Percentiles rank a stretch among this genome's conserved stretches.
Conservation (phyloP, 1,284 basidiomycete species). For the Uromyces viciae-fabae region DNA sequence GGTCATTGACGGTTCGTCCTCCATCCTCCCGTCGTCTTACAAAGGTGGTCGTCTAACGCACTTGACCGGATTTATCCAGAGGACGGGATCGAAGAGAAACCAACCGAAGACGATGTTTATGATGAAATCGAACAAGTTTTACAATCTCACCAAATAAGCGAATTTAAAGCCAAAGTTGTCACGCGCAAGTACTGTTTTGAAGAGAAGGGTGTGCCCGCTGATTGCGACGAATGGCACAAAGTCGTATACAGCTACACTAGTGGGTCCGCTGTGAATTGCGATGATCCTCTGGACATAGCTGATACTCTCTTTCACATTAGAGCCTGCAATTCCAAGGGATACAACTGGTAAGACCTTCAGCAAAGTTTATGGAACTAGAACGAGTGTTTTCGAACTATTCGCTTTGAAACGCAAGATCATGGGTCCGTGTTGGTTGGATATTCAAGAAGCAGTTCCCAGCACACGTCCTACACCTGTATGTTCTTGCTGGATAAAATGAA, state of each 20-base stretch:
- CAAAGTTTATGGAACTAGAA: slow-evolving; percentile 86
- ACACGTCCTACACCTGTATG: slow-evolving; percentile 51
- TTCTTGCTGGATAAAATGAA: slow-evolving; percentile 63
- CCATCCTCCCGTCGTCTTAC: not conserved
- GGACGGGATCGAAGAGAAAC: slow-evolving; percentile 49
- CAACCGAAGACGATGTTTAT: slow-evolving; percentile 65
- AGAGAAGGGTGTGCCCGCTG: slow-evolving; percentile 72
- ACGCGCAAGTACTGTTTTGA: slow-evolving; percentile 91
- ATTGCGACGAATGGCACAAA: slow-evolving; percentile 83
- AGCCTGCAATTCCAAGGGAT: slow-evolving; percentile 61
- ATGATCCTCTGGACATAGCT: not conserved
- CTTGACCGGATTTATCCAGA: slow-evolving; percentile 7
- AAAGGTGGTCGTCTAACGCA: not conserved
- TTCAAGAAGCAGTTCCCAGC: slow-evolving; percentile 64
- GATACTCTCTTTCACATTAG: slow-evolving; percentile 51
- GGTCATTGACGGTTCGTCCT: slow-evolving; percentile 61
- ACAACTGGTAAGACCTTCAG: slow-evolving; percentile 78
- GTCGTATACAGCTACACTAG: slow-evolving; percentile 80
- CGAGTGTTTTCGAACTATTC: slow-evolving; percentile 88
- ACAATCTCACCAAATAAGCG: slow-evolving; percentile 65
- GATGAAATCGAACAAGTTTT: slow-evolving; percentile 78
- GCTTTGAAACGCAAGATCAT: slow-evolving; percentile 94
- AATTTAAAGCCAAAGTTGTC: slow-evolving; percentile 69
- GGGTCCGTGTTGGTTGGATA: slow-evolving; percentile 94
- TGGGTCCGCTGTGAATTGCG: slow-evolving; percentile 54